These are phyloP conservation scores for Carpinus fangiana DNA, from an alignment of 306 rosid genomes.

Conservation along the genomic window DNA sequence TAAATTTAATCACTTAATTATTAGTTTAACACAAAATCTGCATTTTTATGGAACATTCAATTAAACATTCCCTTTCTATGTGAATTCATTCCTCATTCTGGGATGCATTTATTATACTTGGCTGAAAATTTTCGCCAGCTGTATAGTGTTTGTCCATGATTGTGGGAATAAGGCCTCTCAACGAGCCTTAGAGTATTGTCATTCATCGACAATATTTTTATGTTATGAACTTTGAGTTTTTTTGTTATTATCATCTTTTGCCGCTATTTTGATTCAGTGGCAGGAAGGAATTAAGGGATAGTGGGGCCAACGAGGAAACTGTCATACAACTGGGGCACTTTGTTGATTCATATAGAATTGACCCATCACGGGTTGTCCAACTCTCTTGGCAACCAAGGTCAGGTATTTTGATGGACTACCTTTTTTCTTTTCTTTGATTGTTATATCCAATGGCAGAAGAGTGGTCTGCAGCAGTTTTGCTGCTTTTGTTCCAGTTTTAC, in stretches of 20 bases:
- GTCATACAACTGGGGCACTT: constrained; percentile 29
- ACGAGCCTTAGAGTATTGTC: not conserved
- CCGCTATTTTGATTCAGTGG: constrained; percentile 36
- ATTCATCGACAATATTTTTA: not conserved
- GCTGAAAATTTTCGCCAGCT: not conserved
- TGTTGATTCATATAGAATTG: constrained; percentile 47
- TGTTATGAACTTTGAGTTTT: not conserved
- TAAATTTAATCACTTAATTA: no score
- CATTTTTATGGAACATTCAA: no score
- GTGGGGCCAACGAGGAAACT: constrained; percentile 26
- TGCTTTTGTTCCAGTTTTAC: no score
- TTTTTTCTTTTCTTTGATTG: constrained; percentile 4
- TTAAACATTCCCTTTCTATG: no score
- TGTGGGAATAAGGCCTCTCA: not conserved
- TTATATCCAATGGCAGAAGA: not conserved
- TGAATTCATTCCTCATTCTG: not conserved
- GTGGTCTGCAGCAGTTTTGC: no score
- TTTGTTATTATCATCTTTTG: constrained; percentile 12
- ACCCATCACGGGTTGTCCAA: constrained; percentile 73
- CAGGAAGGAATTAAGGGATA: constrained; percentile 61
- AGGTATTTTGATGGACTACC: constrained; percentile 59
- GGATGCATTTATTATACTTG: not conserved
- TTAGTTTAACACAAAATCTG: no score
- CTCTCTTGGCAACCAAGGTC: constrained; percentile 97
- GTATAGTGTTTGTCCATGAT: not conserved